These are phyloP conservation scores for Zopfia rhizophila DNA, from an alignment of 2,329 filamentous ascomycete genomes.

Conservation along the genomic window DNA sequence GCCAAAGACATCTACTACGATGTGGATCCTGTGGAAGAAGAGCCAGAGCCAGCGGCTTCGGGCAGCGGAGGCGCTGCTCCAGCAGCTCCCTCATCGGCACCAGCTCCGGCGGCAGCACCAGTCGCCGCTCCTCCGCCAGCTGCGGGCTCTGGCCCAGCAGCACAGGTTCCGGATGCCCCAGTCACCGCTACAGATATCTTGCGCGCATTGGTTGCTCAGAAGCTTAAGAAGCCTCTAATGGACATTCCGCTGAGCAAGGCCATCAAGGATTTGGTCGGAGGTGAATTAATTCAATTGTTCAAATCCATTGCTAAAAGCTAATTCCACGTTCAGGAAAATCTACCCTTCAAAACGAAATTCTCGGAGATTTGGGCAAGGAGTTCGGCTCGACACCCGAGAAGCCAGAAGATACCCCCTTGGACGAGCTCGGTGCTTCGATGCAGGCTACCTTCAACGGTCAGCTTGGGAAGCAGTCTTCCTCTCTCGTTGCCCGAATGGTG, in stretches of 20 bases:
- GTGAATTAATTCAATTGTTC: conserved; percentile 63
- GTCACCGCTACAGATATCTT: conserved; percentile 91
- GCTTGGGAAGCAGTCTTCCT: conserved; percentile 94
- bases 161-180: conserved; percentile 84
- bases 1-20: conserved; percentile 99
- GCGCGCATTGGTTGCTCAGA: conserved; percentile 90
- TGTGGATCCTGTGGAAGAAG: conserved; percentile 90
- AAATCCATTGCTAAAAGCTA: conserved; percentile 22
- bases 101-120: conserved; percentile 61
- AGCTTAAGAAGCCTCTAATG: conserved; percentile 91
- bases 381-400: conserved; percentile 98
- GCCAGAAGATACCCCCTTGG: conserved; percentile 95
- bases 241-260: conserved; percentile 95
- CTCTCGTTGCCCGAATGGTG: conserved; percentile 91
- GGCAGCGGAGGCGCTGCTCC: conserved; percentile 56
- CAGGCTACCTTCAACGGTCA: conserved; percentile 99
- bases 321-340: conserved; percentile 78
- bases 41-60: conserved; percentile 65
- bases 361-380: conserved; percentile 97
- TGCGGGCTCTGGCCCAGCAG: conserved; percentile 82
- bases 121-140: conserved; percentile 68
- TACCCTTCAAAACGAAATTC: conserved; percentile 97
- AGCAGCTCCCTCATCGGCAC: conserved; percentile 55
- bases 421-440: conserved; percentile 94
- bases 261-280: conserved; percentile 97